A percentile compares a stretch with the other conserved stretches of the same genome.
Evolutionary conservation across 345 rosid genomes (phyloP).

Genomic region (Clarkia xantiana): DNA sequence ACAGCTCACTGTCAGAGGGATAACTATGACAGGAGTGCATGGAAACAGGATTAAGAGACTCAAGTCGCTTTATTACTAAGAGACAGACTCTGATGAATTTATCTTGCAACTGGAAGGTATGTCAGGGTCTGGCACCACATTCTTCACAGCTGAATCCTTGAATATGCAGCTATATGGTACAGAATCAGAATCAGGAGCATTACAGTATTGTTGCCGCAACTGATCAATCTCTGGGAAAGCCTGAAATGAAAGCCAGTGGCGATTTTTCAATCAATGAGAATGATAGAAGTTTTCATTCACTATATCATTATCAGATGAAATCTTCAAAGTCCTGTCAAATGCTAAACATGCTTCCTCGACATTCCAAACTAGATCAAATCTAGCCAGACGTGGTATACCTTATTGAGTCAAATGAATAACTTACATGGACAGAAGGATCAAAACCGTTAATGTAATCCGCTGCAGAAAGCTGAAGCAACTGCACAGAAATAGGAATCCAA

Average conservation of each 20-base stretch:
- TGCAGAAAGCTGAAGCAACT: slow-evolving; percentile 74
- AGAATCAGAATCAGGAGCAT: slow-evolving; percentile 25
- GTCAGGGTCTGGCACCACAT: slow-evolving; percentile 70
- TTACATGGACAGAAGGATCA: slow-evolving; percentile 76
- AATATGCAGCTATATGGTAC: slow-evolving; percentile 31
- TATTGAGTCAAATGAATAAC: slow-evolving; percentile 10
- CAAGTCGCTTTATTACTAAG: slow-evolving; percentile 8
- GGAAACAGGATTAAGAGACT: neutral
- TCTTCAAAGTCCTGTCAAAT: neutral
- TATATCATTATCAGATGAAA: neutral
- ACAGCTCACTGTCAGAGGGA: slow-evolving; percentile 4
- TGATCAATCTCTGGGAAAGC: slow-evolving; percentile 55
- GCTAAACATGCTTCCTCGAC: neutral
- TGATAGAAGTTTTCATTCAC: neutral
- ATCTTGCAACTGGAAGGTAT: slow-evolving; percentile 59
- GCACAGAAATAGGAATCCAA: slow-evolving; percentile 16
- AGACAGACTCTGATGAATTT: slow-evolving; percentile 64
- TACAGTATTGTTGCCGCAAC: slow-evolving; percentile 52
- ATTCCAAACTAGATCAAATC: neutral
- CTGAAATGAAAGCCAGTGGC: slow-evolving; percentile 17
- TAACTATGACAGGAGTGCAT: neutral
- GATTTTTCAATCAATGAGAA: neutral
- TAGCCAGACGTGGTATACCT: neutral
- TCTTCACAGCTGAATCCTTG: slow-evolving; percentile 32
- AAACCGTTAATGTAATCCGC: slow-evolving; percentile 47